Evolutionary conservation across 768 basidiomycete genomes (phyloP).

Genomic region (Myochromella boudieri): DNA sequence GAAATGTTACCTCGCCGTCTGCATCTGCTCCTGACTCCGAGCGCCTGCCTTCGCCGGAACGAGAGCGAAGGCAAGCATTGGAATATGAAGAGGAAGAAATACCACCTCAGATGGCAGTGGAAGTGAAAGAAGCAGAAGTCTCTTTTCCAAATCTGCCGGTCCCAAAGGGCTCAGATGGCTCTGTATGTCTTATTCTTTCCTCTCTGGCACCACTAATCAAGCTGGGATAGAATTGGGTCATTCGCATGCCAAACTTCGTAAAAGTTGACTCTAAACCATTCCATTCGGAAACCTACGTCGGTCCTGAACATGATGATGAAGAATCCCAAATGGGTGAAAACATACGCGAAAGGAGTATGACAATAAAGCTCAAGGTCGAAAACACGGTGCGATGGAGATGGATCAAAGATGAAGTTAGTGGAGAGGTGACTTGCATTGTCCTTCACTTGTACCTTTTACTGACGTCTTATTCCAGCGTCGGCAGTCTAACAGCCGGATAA

Average conservation of each 20-base stretch:
- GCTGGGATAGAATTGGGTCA: slow-evolving; percentile 76
- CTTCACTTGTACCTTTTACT: slow-evolving; percentile 6
- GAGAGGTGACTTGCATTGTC: slow-evolving; percentile 59
- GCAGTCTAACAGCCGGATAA: slow-evolving; percentile 88
- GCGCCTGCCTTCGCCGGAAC: slow-evolving; percentile 56
- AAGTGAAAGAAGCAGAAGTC: slow-evolving; percentile 68
- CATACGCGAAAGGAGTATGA: slow-evolving; percentile 76
- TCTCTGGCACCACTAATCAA: no score
- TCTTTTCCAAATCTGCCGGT: slow-evolving; percentile 86
- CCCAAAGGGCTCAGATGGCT: slow-evolving; percentile 76
- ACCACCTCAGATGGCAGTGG: slow-evolving; percentile 51
- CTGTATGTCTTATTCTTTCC: no score
- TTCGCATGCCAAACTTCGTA: slow-evolving; percentile 93
- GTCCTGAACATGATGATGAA: slow-evolving; percentile 78
- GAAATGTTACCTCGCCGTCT: slow-evolving; percentile 40
- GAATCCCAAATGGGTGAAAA: slow-evolving; percentile 56
- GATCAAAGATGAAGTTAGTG: slow-evolving; percentile 72
- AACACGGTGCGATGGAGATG: slow-evolving; percentile 97
- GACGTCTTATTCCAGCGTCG: slow-evolving; percentile 49
- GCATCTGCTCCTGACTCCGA: slow-evolving; percentile 64
- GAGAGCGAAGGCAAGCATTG: slow-evolving; percentile 64
- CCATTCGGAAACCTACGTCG: slow-evolving; percentile 81
- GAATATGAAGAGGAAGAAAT: slow-evolving; percentile 84
- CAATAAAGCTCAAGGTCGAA: slow-evolving; percentile 85
- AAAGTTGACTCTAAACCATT: slow-evolving; percentile 89